These are phyloP conservation scores for Aspergillus flavus DNA, from an alignment of 2,329 filamentous ascomycete genomes.

Conservation along the genomic window DNA sequence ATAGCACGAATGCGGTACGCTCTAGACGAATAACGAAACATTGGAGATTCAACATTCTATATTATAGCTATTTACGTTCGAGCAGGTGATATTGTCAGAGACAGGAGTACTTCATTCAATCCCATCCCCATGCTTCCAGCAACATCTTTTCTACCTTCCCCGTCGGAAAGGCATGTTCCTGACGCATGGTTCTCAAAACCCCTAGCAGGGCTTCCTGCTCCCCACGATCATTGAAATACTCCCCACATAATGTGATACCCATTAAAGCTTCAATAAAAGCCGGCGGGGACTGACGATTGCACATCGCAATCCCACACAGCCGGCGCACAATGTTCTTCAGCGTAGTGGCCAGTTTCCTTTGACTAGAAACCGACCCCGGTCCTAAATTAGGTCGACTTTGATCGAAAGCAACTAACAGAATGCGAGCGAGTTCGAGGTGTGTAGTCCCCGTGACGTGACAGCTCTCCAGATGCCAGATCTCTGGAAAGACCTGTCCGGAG, in stretches of 20 bases:
- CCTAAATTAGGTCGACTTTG: conserved; percentile 57
- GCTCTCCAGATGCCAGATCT: conserved; percentile 60
- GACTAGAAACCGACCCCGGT: conserved; percentile 21
- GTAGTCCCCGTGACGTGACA: conserved; percentile 63
- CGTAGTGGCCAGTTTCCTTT: conserved; percentile 24
- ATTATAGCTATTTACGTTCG: background rate
- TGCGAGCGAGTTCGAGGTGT: conserved; percentile 60
- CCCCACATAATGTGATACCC: conserved; percentile 34
- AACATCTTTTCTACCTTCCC: conserved; percentile 51
- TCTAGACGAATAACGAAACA: too few species aligned
- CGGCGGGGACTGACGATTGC: conserved; percentile 51
- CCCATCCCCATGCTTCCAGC: conserved; percentile 2
- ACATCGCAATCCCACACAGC: conserved; percentile 60
- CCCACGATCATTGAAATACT: conserved; percentile 27
- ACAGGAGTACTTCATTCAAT: background rate
- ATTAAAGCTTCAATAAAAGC: conserved; percentile 50
- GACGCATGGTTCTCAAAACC: conserved; percentile 49
- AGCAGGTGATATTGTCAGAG: background rate
- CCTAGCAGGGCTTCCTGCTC: conserved; percentile 31
- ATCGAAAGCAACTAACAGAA: conserved; percentile 61
- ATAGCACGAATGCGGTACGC: too few species aligned
- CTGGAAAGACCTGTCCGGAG: conserved; percentile 54
- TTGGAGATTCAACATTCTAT: background rate
- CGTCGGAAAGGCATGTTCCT: conserved; percentile 57
- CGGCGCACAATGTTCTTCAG: conserved; percentile 50